phyloP scores from a whole-genome alignment of 2,329 filamentous ascomycete species.

The Fusarium subglutinans region DNA sequence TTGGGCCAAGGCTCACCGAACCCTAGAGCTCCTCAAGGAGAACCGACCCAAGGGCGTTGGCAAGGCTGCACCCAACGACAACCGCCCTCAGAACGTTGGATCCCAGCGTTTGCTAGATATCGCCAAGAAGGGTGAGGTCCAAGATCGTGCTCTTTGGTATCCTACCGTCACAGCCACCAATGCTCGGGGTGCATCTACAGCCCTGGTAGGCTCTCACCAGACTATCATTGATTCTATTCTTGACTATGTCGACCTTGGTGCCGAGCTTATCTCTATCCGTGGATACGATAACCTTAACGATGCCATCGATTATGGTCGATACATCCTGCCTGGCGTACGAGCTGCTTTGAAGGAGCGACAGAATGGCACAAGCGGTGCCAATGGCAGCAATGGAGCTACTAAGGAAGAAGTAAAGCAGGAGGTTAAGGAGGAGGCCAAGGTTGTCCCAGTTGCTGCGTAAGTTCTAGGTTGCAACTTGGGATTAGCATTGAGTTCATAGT shows the following conservation, averaged over 20 bases:
- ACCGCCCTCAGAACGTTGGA: slow-evolving; percentile 64
- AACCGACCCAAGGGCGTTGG: slow-evolving; percentile 51
- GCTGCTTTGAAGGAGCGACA: slow-evolving; percentile 46
- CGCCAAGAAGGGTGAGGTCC: slow-evolving; percentile 63
- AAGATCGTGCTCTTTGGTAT: slow-evolving; percentile 71
- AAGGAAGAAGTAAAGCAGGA: slow-evolving; percentile 1
- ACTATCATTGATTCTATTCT: slow-evolving; percentile 64
- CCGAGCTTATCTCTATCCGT: slow-evolving; percentile 67
- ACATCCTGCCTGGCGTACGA: slow-evolving; percentile 62
- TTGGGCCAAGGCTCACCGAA: slow-evolving; percentile 68
- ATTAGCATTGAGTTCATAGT: background rate
- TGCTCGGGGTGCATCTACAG: slow-evolving; percentile 67
- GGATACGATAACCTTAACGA: slow-evolving; percentile 70
- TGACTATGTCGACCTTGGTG: slow-evolving; percentile 66
- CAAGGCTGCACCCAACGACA: slow-evolving; percentile 34
- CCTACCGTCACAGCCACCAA: slow-evolving; percentile 69
- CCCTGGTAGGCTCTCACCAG: slow-evolving; percentile 63
- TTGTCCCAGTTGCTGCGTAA: background rate
- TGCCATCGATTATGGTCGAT: slow-evolving; percentile 66
- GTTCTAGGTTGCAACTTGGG: background rate
- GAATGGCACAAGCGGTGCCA: slow-evolving; percentile 16
- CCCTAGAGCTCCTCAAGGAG: slow-evolving; percentile 59
- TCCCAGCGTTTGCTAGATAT: slow-evolving; percentile 68
- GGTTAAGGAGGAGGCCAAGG: background rate
- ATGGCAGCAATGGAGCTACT: background rate